Evolutionary conservation across 2,329 filamentous ascomycete genomes (phyloP).

Genomic region (Neopestalotiopsis rosae): DNA sequence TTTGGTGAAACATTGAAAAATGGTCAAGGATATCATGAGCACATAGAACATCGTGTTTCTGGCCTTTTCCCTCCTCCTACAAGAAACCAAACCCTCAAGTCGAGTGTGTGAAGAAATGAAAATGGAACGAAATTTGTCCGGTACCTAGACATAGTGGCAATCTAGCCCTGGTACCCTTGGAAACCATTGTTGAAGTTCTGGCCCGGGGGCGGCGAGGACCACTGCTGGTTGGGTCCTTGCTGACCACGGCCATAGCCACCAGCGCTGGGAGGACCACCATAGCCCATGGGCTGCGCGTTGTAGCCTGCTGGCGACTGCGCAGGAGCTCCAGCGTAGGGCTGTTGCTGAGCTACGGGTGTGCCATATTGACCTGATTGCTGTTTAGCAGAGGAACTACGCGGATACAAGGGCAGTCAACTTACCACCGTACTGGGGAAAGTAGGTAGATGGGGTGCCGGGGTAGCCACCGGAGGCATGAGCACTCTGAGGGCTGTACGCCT

Average conservation of each 20-base stretch:
- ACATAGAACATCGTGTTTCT: conserved; percentile 4
- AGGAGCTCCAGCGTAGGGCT: conserved; percentile 67
- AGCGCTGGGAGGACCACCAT: conserved; percentile 75
- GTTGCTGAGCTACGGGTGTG: conserved; percentile 60
- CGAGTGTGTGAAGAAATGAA: background rate
- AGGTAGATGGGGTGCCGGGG: conserved; percentile 78
- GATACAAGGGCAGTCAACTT: conserved; percentile 40
- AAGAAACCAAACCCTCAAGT: background rate
- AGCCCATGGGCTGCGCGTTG: conserved; percentile 72
- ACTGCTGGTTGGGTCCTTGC: conserved; percentile 61
- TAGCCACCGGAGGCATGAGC: conserved; percentile 73
- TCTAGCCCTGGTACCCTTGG: conserved; percentile 66
- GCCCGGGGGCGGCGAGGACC: conserved; percentile 56
- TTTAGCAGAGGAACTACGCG: conserved; percentile 39
- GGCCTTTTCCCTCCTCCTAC: conserved; percentile 5
- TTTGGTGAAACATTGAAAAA: conserved; percentile 3
- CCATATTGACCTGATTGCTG: conserved; percentile 55
- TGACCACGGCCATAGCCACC: conserved; percentile 85
- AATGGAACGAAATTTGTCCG: background rate
- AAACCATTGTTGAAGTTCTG: conserved; percentile 69
- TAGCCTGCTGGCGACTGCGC: conserved; percentile 67
- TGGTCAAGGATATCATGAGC: conserved; percentile 13
- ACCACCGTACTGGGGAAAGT: conserved; percentile 95
- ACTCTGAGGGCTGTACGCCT: conserved; percentile 74
- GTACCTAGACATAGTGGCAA: background rate